Evolutionary conservation across 441 rosid species (phyloP).

Genomic region (Caryocar brasiliense): DNA sequence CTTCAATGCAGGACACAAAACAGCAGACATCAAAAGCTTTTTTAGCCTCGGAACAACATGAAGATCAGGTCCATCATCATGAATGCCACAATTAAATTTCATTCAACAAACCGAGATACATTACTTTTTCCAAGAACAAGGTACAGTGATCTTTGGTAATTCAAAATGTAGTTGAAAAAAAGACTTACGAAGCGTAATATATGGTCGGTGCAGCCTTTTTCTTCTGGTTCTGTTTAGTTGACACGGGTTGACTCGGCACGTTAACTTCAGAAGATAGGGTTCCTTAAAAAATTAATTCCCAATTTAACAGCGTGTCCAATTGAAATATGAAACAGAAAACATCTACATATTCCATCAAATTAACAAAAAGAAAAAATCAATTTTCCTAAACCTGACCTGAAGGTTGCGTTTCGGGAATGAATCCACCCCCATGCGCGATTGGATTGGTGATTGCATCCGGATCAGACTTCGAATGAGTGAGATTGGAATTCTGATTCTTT

Average conservation of each 20-base stretch:
- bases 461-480: constrained; percentile 40
- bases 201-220: constrained; percentile 52
- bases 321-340: neutral
- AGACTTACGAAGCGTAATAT: constrained; percentile 74
- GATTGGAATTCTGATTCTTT: constrained; percentile 26
- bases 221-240: constrained; percentile 40
- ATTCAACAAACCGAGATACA: no score
- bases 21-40: neutral
- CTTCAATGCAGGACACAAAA: constrained; percentile 25
- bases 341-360: neutral
- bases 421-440: constrained; percentile 75
- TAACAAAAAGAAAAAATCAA: neutral
- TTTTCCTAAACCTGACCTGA: constrained; percentile 38
- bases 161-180: neutral
- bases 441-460: constrained; percentile 74
- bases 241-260: constrained; percentile 27
- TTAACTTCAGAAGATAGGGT: constrained; percentile 23
- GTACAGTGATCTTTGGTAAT: no score
- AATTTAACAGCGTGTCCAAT: no score
- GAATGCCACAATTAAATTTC: no score
- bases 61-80: no score
- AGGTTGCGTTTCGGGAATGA: constrained; percentile 70
- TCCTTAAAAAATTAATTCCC: constrained; percentile 31
- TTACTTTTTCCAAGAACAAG: no score
- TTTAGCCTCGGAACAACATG: neutral